A percentile compares a stretch with the other conserved stretches of the same genome.
phyloP scores from a whole-genome alignment of 179 eudicot species.

The Gypsophila paniculata region DNA sequence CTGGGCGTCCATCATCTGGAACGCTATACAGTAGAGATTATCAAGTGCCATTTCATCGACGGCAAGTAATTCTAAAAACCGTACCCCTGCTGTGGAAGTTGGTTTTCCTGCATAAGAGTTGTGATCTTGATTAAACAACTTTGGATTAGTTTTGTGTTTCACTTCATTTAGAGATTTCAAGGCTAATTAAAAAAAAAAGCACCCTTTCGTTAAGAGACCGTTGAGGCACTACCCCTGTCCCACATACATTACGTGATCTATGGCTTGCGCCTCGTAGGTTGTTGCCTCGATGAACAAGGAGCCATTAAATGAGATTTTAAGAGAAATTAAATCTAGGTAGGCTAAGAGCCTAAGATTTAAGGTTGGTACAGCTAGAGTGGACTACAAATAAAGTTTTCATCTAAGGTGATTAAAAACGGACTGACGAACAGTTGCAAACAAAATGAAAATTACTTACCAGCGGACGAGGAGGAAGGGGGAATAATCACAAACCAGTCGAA shows the following conservation, averaged over 20 bases:
- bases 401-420: neutral
- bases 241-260: too few species aligned
- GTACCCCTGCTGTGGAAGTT: slow-evolving; percentile 49
- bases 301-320: too few species aligned
- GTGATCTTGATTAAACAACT: neutral
- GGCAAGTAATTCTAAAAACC: slow-evolving; percentile 66
- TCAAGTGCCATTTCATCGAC: slow-evolving; percentile 91
- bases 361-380: neutral
- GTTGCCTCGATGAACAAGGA: too few species aligned
- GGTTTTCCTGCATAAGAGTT: slow-evolving; percentile 62
- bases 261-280: too few species aligned
- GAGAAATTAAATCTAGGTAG: too few species aligned
- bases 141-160: neutral
- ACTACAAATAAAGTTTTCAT: neutral
- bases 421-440: neutral
- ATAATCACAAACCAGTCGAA: neutral
- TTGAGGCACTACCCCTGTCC: too few species aligned
- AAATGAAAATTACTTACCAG: neutral
- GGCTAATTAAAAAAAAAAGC: neutral
- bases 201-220: too few species aligned
- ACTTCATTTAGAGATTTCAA: neutral
- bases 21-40: slow-evolving; percentile 78
- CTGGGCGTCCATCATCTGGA: slow-evolving; percentile 89
- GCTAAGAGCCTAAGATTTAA: too few species aligned
- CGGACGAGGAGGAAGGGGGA: neutral